Conservation (phyloP, 768 basidiomycete species). For the Dioszegia hungarica region DNA sequence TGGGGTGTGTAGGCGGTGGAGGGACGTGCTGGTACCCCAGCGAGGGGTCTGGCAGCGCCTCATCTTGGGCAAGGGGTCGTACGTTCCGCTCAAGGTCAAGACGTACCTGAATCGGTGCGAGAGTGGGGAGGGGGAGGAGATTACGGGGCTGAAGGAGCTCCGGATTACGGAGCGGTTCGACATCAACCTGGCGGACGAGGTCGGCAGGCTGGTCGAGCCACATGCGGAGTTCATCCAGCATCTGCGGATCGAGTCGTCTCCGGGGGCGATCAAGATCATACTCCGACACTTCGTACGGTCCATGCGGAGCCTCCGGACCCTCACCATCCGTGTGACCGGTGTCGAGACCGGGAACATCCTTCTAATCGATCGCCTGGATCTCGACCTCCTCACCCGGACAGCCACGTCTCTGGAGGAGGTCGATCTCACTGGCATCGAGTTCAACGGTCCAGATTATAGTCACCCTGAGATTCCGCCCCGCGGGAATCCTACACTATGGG, state of each 20-base stretch:
- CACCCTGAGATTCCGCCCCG: neutral
- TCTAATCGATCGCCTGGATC: neutral
- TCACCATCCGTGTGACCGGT: neutral
- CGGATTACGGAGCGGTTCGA: conserved; percentile 8
- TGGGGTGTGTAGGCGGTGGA: conserved; percentile 12
- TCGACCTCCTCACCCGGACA: neutral
- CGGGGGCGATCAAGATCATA: neutral
- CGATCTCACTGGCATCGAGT: neutral
- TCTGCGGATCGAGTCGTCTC: neutral
- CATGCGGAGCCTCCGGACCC: neutral
- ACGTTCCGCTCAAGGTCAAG: neutral
- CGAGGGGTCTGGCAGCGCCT: conserved; percentile 8
- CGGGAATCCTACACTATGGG: too few species aligned
- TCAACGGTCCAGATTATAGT: neutral
- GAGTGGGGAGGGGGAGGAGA: neutral
- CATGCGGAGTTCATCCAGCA: neutral
- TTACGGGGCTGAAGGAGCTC: neutral
- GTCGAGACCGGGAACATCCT: neutral
- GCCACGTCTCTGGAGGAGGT: neutral
- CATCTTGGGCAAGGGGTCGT: conserved; percentile 5
- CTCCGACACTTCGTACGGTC: neutral
- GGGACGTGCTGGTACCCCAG: neutral
- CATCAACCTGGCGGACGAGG: conserved; percentile 2
- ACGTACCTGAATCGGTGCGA: neutral
- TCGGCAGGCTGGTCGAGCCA: neutral